phyloP scores from a whole-genome alignment of 495 filamentous ascomycete species.

The Penicillium roqueforti region DNA sequence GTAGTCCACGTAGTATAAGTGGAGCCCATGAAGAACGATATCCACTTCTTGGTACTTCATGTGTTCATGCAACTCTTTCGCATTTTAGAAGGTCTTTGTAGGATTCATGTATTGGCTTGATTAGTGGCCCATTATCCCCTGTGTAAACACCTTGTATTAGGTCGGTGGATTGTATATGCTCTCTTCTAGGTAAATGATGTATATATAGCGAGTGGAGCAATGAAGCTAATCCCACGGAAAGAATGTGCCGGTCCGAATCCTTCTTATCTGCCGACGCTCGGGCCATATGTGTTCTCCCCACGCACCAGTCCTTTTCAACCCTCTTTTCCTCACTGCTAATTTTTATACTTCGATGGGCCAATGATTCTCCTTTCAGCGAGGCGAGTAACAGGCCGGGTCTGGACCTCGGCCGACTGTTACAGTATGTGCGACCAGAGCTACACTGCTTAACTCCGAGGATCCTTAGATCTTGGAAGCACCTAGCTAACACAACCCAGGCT shows the following conservation, averaged over 20 bases:
- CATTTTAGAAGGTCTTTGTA: neutral
- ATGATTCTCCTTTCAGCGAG: slow-evolving; percentile 42
- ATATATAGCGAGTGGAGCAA: neutral
- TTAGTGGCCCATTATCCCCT: neutral
- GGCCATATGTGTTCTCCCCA: slow-evolving; percentile 17
- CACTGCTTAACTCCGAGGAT: slow-evolving; percentile 20
- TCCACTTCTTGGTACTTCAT: neutral
- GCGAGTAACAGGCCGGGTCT: slow-evolving; percentile 42
- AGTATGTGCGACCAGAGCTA: slow-evolving; percentile 26
- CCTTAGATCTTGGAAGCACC: slow-evolving; percentile 2
- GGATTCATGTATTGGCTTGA: neutral
- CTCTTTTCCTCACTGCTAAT: slow-evolving; percentile 4
- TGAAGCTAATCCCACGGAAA: slow-evolving; percentile 9
- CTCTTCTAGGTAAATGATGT: neutral
- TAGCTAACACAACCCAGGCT: slow-evolving; percentile 18
- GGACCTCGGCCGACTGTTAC: slow-evolving; percentile 35
- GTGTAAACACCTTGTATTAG: neutral
- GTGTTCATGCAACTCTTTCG: neutral
- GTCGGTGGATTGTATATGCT: neutral
- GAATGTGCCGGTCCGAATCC: slow-evolving; percentile 18
- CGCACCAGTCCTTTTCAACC: slow-evolving; percentile 9
- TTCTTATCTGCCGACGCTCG: slow-evolving; percentile 32
- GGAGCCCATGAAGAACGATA: neutral
- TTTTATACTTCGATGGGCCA: slow-evolving; percentile 31
- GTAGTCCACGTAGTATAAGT: neutral